Base-by-base conservation (phyloP, 176 grass and related monocot species). In the Rhynchospora breviuscula region DNA sequence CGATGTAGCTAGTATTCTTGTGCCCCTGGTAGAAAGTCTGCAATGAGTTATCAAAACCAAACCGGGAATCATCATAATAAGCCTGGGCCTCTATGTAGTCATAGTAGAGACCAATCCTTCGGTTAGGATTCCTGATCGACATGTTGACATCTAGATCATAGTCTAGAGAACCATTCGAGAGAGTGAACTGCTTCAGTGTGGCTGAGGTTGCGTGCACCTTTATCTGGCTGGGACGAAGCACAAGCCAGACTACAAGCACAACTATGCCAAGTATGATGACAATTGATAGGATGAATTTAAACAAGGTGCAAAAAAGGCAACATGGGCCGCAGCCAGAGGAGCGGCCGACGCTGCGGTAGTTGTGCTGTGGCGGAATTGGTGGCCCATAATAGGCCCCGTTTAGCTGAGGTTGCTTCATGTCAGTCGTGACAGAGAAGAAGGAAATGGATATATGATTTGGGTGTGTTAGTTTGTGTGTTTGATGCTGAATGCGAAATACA, bases 121-220 rank as follows among this genome's bases (percentile, higher is more conserved):
- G 60, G 83, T 93, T 96, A 0, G 89, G 89, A 85, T 93, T 97
- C 4, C 87, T 81, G 45, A 97, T 70, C 19, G 64, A 69, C 31
- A 97, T 79, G 87, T 88, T 58, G 4, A 90, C 86, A n/a, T 83
- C 82, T 51, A 97, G 91, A 77, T 89, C 86, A 82, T 95, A 89
- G 67, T 78, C 63, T 53, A 91, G 83, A 14, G 72, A 53, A 25
- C 67, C 47, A 29, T 63, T 69, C 11, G 44, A n/a, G 33, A 93
- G 89, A 72, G 85, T 83, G 83, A 97, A 97, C 63, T 88, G 83
- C 43, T 85, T 82, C 8, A 93, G 87, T 17, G 85, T 40, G 45
- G 89, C 93, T 31, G 83, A 84, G 43, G 83, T 85, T 49, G 87
- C 83, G 63, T 79, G 85, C 8, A 90, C 93, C 83, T 86, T 86